Evolutionary conservation across 164 flowering plant genomes (phyloP).

Genomic region (Chloranthus sessilifolius): DNA sequence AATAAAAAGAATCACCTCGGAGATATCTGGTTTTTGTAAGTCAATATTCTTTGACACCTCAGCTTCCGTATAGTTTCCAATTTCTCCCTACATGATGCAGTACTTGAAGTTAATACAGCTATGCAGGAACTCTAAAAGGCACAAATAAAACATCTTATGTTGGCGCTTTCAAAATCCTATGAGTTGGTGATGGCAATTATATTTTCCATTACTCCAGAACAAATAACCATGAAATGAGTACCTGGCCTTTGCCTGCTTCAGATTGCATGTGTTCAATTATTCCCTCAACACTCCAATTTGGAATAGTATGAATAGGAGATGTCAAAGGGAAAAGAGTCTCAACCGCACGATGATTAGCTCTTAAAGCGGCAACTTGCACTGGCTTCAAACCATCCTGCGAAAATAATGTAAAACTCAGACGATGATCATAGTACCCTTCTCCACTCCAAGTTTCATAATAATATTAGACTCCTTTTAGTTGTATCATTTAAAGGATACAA

Average conservation of each 20-base stretch:
- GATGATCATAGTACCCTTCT: background rate
- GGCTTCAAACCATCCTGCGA: slow-evolving; percentile 87
- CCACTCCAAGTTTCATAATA: background rate
- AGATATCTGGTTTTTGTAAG: slow-evolving; percentile 30
- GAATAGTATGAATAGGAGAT: slow-evolving; percentile 33
- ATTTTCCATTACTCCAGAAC: background rate
- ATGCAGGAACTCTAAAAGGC: background rate
- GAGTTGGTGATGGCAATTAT: background rate
- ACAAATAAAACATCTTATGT: background rate
- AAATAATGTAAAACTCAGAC: background rate
- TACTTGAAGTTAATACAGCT: slow-evolving; percentile 6
- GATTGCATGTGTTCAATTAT: slow-evolving; percentile 62
- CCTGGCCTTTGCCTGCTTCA: slow-evolving; percentile 45
- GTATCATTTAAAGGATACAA: no score
- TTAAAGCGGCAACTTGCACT: slow-evolving; percentile 76
- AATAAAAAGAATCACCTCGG: slow-evolving; percentile 35
- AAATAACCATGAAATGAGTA: slow-evolving; percentile 10
- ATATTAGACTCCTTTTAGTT: no score
- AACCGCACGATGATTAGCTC: slow-evolving; percentile 65
- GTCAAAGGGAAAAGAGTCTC: slow-evolving; percentile 76
- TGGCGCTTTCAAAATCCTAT: slow-evolving; percentile 1
- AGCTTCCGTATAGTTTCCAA: slow-evolving; percentile 20
- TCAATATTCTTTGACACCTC: slow-evolving; percentile 15
- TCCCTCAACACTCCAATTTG: slow-evolving; percentile 84
- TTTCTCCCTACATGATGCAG: slow-evolving; percentile 34